A percentile compares a stretch with the other conserved stretches of the same genome.
phyloP scores from a whole-genome alignment of 2,329 filamentous ascomycete genomes.

The Cercospora sojina region DNA sequence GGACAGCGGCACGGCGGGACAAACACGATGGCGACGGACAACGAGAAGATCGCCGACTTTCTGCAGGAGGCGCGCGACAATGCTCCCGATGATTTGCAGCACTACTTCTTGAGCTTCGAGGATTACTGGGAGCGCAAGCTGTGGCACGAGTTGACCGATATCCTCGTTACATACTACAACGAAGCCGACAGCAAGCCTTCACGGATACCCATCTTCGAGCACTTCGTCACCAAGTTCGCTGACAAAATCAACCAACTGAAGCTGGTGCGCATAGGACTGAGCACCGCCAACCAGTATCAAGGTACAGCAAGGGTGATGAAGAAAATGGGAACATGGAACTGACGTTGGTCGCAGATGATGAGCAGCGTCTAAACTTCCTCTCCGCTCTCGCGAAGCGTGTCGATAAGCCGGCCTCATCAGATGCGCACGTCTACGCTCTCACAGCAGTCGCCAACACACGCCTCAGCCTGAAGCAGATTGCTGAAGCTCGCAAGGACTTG shows the following conservation, averaged over 20 bases:
- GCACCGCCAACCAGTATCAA: slow-evolving; percentile 79
- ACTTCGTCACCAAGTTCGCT: slow-evolving; percentile 92
- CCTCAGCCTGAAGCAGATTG: slow-evolving; percentile 73
- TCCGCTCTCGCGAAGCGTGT: slow-evolving; percentile 81
- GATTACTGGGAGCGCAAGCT: slow-evolving; percentile 97
- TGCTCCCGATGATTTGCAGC: slow-evolving; percentile 83
- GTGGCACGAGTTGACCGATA: slow-evolving; percentile 97
- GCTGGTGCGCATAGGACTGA: slow-evolving; percentile 85
- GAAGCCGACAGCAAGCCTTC: slow-evolving; percentile 76
- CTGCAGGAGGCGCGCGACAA: slow-evolving; percentile 85
- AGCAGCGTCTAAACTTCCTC: slow-evolving; percentile 83
- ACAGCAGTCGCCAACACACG: slow-evolving; percentile 87
- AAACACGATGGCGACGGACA: slow-evolving; percentile 61
- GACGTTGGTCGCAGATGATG: slow-evolving; percentile 63
- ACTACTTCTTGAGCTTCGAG: slow-evolving; percentile 87
- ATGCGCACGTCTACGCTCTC: slow-evolving; percentile 91
- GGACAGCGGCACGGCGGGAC: neutral
- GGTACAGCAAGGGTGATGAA: slow-evolving; percentile 50
- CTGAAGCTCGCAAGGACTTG: slow-evolving; percentile 81
- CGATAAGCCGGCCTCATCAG: slow-evolving; percentile 87
- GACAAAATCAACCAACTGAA: slow-evolving; percentile 99
- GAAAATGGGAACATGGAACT: neutral
- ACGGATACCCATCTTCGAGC: slow-evolving; percentile 86
- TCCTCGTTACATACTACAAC: slow-evolving; percentile 84
- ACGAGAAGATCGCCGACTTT: slow-evolving; percentile 87